Percentiles rank a stretch among this genome's conserved stretches.
Evolutionary conservation across 495 filamentous ascomycete genomes (phyloP).

Genomic region (Xylaria bambusicola): DNA sequence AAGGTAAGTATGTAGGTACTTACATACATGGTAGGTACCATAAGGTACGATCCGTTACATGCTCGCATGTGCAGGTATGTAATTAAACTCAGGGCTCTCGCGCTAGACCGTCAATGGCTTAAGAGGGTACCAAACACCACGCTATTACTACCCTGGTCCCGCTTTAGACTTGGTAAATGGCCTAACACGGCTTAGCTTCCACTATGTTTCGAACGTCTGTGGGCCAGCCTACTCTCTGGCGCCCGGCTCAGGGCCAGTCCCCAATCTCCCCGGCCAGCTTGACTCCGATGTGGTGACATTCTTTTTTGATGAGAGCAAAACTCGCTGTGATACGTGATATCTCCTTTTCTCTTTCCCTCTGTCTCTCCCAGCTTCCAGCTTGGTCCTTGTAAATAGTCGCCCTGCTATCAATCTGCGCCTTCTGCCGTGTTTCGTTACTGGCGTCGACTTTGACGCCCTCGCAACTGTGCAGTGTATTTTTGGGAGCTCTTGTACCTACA

Average conservation of each 20-base stretch:
- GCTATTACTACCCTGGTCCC: slow-evolving; percentile 6
- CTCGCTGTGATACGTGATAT: background rate
- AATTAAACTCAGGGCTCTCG: background rate
- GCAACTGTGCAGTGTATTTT: background rate
- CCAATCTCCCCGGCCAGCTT: background rate
- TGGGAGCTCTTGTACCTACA: background rate
- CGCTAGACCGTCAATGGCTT: background rate
- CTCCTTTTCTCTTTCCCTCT: background rate
- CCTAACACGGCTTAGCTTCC: background rate
- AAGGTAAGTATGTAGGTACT: too few species aligned
- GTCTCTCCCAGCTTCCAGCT: background rate
- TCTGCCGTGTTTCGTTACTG: slow-evolving; percentile 11
- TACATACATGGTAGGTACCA: too few species aligned
- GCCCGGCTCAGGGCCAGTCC: background rate
- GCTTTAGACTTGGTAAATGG: background rate
- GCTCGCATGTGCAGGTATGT: too few species aligned
- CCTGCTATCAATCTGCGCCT: background rate
- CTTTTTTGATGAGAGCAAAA: background rate
- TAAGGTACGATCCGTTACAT: too few species aligned
- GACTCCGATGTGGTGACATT: background rate
- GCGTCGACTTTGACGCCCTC: background rate
- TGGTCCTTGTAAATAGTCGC: background rate
- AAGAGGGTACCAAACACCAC: background rate
- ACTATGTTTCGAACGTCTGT: background rate
- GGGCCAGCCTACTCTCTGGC: slow-evolving; percentile 8